Evolutionary conservation across 2,329 filamentous ascomycete species (phyloP), one percentile per base, ranked within the genome.

Genomic region (Botrytis galanthina): DNA sequence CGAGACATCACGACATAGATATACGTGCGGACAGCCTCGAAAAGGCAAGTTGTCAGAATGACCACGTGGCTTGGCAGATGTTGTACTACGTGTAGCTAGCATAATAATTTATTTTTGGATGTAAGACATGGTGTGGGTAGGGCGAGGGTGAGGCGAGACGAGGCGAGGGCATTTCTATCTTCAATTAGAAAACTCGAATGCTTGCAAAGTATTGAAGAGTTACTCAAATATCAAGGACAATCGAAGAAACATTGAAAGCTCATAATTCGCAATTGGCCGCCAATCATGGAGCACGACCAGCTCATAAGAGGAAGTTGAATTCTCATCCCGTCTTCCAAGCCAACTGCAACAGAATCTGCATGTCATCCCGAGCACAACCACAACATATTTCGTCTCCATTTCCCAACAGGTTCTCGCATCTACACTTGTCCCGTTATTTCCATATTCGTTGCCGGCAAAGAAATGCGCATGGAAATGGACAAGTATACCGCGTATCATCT

Each of bases 291-390:
- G 46, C 39, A 67, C 63, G 18, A 20, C 16, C 1, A 67, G 46
- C 44, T 51, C 32, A 29, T 22, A 8, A n/a, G 32, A 37, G 32
- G 18, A 29, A 46, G 26, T 48, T 20, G 54, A 51, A 39, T 67
- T 29, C 44, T 54, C 63, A 54, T 54, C 63, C 35, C 22, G 14
- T 62, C 59, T 32, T 39, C 20, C 32, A 64, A 63, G 44, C 59
- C 69, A 54, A 35, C 44, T 71, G 59, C 35, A 54, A 62, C 69
- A n/a, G 29, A 48, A 63, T 51, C 59, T 71, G 69, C 69, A 71
- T 44, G 59, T 64, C 69, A 71, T 71, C 59, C 59, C 35, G 42
- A 42, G 51, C 59, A 54, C 59, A 54, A 67, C n/a, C 63, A 67
- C 63, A 67, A 54, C 63, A 64, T 62, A 54, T 54, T 14, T 39